A percentile compares a stretch with the other conserved stretches of the same genome.
These are phyloP conservation scores for Leptographium galeiforme DNA, from an alignment of 2,329 filamentous ascomycete species.

Conservation along the genomic window DNA sequence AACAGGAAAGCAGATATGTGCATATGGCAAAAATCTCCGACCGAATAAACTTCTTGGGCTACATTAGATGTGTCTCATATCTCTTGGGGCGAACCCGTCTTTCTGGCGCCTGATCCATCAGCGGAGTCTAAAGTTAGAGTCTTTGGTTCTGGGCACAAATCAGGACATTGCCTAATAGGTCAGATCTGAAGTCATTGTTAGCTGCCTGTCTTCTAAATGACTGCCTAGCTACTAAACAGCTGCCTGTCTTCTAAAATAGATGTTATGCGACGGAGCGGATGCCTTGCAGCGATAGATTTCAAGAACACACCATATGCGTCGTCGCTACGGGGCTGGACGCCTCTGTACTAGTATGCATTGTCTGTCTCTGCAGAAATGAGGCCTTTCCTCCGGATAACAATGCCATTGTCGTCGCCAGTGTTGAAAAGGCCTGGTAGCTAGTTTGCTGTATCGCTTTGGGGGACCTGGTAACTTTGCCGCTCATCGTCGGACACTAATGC, in stretches of 20 bases:
- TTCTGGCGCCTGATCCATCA: not conserved
- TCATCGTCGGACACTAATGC: slow-evolving; percentile 49
- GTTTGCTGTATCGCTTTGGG: slow-evolving; percentile 33
- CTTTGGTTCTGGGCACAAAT: slow-evolving; percentile 39
- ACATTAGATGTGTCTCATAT: no score
- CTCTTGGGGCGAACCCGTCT: no score
- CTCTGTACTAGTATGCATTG: slow-evolving; percentile 45
- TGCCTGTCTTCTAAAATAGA: no score
- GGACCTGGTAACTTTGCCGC: slow-evolving; percentile 50
- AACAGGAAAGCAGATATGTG: no score
- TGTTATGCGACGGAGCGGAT: no score
- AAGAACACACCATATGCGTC: slow-evolving; percentile 47
- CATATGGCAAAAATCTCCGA: no score
- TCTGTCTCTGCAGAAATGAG: slow-evolving; percentile 43
- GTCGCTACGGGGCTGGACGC: slow-evolving; percentile 48
- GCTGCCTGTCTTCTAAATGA: not conserved
- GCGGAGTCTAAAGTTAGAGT: slow-evolving; percentile 19
- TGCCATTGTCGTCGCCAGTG: slow-evolving; percentile 47
- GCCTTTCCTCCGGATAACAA: slow-evolving; percentile 49
- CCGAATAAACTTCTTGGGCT: no score
- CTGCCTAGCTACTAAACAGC: no score
- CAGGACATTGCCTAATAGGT: slow-evolving; percentile 43
- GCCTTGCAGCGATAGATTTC: slow-evolving; percentile 32
- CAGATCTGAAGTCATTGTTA: slow-evolving; percentile 34
- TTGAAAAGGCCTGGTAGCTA: slow-evolving; percentile 48